These are phyloP conservation scores for Sungouiella thailandica DNA, from an alignment of 805 yeast species.

Conservation along the genomic window DNA sequence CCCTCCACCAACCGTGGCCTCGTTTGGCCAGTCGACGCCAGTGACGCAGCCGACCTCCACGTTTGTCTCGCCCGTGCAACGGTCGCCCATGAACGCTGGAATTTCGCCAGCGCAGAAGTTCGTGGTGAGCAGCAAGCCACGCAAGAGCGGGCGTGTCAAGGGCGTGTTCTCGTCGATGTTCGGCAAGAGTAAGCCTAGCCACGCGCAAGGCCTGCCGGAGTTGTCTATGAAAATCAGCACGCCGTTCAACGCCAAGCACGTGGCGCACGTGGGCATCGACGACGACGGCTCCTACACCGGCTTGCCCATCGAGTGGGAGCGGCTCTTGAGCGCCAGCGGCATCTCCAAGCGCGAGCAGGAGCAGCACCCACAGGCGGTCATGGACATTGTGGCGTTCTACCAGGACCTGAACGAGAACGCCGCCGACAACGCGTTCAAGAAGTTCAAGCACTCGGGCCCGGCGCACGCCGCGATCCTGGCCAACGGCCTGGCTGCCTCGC, in stretches of 20 bases:
- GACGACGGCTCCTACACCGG: conserved; percentile 86
- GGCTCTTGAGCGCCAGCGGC: conserved; percentile 75
- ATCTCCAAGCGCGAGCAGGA: conserved; percentile 84
- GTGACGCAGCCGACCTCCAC: conserved; percentile 16
- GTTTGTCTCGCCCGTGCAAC: conserved; percentile 10
- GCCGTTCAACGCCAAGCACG: conserved; percentile 86
- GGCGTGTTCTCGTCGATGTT: conserved; percentile 56
- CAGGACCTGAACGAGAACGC: conserved; percentile 48
- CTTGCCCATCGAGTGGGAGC: conserved; percentile 90
- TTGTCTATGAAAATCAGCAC: conserved; percentile 65
- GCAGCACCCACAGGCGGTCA: conserved; percentile 90
- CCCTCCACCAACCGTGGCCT: background rate
- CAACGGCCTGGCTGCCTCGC: conserved; percentile 18
- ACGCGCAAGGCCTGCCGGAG: conserved; percentile 11
- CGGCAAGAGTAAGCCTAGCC: conserved; percentile 19
- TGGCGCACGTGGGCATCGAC: conserved; percentile 91
- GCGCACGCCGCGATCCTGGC: background rate
- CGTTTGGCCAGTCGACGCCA: conserved; percentile 20
- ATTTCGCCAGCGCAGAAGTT: conserved; percentile 1
- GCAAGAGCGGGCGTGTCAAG: conserved; percentile 48
- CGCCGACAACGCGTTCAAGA: conserved; percentile 41
- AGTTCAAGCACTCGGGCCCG: conserved; percentile 24
- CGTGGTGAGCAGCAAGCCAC: conserved; percentile 6
- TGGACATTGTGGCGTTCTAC: conserved; percentile 84
- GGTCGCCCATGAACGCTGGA: conserved; percentile 18